phyloP scores from a whole-genome alignment of 2,329 filamentous ascomycete species.

The Thielaviopsis euricoi region DNA sequence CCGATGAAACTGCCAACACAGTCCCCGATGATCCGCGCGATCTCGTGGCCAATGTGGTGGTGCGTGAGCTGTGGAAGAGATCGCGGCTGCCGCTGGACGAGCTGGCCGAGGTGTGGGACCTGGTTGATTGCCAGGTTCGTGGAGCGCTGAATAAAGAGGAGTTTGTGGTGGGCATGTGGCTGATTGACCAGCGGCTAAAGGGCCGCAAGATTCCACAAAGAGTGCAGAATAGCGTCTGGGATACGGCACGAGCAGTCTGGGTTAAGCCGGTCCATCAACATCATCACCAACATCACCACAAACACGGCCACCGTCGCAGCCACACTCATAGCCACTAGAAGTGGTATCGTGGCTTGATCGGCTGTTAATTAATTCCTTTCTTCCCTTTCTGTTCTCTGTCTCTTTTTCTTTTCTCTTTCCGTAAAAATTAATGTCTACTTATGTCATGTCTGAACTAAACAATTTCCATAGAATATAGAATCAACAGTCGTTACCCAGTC shows the following conservation, averaged over 20 bases:
- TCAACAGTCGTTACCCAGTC: too few species aligned
- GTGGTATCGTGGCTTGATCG: too few species aligned
- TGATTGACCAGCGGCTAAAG: slow-evolving; percentile 65
- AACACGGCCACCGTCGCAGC: not conserved
- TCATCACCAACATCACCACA: not conserved
- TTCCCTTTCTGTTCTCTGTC: too few species aligned
- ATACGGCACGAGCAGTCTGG: slow-evolving; percentile 39
- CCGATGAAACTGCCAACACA: not conserved
- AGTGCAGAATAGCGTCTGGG: slow-evolving; percentile 62
- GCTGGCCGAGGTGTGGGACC: slow-evolving; percentile 59
- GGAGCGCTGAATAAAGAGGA: slow-evolving; percentile 49
- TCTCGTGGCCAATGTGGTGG: slow-evolving; percentile 50
- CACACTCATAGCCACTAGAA: not conserved
- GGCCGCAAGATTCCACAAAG: slow-evolving; percentile 59
- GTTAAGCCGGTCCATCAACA: slow-evolving; percentile 14
- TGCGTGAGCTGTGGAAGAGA: slow-evolving; percentile 58
- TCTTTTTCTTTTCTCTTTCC: too few species aligned
- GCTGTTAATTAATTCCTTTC: too few species aligned
- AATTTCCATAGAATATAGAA: too few species aligned
- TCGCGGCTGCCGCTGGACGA: slow-evolving; percentile 51
- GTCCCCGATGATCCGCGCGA: slow-evolving; percentile 22
- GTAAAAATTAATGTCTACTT: not conserved
- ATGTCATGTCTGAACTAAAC: not conserved
- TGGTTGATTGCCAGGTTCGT: slow-evolving; percentile 42
- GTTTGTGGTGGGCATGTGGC: slow-evolving; percentile 72